Base-by-base conservation (phyloP, 2,329 filamentous ascomycete species). In the Cytospora schulzeri region DNA sequence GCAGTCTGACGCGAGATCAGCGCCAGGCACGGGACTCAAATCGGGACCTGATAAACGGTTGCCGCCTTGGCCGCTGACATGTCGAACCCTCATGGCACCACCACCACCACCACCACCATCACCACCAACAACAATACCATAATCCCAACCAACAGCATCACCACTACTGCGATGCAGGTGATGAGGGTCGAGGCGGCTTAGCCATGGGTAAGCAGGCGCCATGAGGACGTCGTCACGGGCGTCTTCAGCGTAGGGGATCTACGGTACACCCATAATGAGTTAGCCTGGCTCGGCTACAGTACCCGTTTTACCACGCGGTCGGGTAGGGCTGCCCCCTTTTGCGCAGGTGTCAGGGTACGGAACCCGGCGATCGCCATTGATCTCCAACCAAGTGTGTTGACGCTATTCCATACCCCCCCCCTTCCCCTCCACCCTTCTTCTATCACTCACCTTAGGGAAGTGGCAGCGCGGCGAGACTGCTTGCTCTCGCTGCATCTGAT, bases 231-330 rank as follows among this genome's bases (percentile, higher is more conserved):
- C 17, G 29, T 56, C 7, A 31, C 28, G 5, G 60, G 38, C 29
- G 60, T 15, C n/a, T 22, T 52, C 41, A 33, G 17, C 22, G 60
- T 24, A 28, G 29, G 48, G 51, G 31, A 22, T 55, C 51, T 56
- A 28, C 52, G 12, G 60, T 56, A 31, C 45, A 33, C 41, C 48
- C 35, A 57, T 41, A 63, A 56, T 33, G 28, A 56, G 59, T 50
- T 56, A 62, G 59, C 41, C 14, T 28, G 4, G 4, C 3, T n/a
- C 41, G 64, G 64, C 41, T 60, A 66, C 60, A 4, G 64, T 66
- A 66, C 56, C 64, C 64, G 60, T 59, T 56, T 55, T 63, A 59
- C 60, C 64, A 66, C 7, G 11, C 51, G n/a, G 31, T 52, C 64
- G 64, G 60, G 56, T 50, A 35, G 19, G 6, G 48, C 29, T 56